Base-by-base conservation (phyloP, 1,284 basidiomycete species). In the Cryptococcus jaspeensis region DNA sequence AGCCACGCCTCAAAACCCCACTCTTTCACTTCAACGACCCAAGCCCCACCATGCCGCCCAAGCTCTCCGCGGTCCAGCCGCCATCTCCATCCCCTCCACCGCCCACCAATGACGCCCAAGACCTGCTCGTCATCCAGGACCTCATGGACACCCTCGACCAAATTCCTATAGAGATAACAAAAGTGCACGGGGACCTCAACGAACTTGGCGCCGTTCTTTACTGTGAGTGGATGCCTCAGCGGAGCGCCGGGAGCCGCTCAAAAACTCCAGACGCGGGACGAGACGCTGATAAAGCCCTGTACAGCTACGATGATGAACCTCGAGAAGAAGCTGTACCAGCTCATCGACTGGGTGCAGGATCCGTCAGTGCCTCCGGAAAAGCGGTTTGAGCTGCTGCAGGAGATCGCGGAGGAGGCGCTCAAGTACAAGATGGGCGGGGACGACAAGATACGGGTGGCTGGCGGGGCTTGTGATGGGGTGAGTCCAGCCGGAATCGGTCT, bases 401-500 rank as follows among this genome's bases (percentile, higher is more conserved):
- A 96, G 74, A 92, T 97, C 68, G 92, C 93, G 11, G 93, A 97
- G 60, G 94, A 97, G 76, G 92, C 93, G 0, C 81, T 84, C 41
- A 84, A 89, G 48, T 90, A 97, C 80, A 93, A 93, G 76, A 85
- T 94, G 58, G 96, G 96, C 40, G 92, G 90, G 44, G 96, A 99
- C 76, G 95, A 99, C 85, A 99, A 99, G 83, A 98, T 99, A 74
- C 85, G 94, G 69, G 93, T 98, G 57, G 93, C 93, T 11, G 92
- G 89, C 64, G 89, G 89, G 65, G 94, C 94, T 11, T 92, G 92
- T 53, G 95, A 99, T 79, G 90, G 81, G 15, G 83, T 84, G 62
- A 66, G 81, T 74, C 9, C 51, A 7, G 16, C 41, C 37, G 42
- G 22, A n/a, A 7, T 37, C 15, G 49, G 38, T 15, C 18, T 20